Percentiles rank a stretch among this genome's conserved stretches.
phyloP scores from a whole-genome alignment of 2,329 filamentous ascomycete species.

The Talaromyces sp. region DNA sequence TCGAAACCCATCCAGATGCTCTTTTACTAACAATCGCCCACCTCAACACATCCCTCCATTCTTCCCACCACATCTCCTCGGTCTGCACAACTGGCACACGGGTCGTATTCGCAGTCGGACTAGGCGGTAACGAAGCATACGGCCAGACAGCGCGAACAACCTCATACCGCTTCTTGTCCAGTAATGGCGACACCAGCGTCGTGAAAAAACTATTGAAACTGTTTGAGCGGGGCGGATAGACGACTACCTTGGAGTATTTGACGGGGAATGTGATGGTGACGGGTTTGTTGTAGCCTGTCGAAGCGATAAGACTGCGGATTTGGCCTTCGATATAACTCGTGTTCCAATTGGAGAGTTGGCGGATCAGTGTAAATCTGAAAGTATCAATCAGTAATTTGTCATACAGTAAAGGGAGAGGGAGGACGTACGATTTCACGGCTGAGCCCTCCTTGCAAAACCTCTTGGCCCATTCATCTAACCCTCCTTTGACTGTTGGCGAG shows the following conservation, averaged over 20 bases:
- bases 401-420: not conserved
- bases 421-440: constrained; percentile 19
- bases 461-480: constrained; percentile 23
- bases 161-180: constrained; percentile 26
- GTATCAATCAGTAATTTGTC: not conserved
- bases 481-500: constrained; percentile 17
- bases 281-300: constrained; percentile 26
- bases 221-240: constrained; percentile 21
- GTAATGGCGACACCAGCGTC: constrained; percentile 25
- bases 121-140: constrained; percentile 19
- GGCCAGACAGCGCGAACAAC: constrained; percentile 26
- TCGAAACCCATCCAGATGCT: constrained; percentile 18
- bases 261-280: constrained; percentile 25
- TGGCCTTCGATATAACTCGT: constrained; percentile 25
- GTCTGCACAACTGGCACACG: constrained; percentile 19
- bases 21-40: constrained; percentile 18
- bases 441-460: constrained; percentile 25
- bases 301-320: constrained; percentile 26
- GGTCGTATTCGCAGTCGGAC: constrained; percentile 13
- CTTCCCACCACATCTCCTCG: constrained; percentile 27
- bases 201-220: constrained; percentile 19
- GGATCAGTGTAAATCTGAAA: constrained; percentile 15
- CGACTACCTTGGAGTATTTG: constrained; percentile 22
- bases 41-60: constrained; percentile 24
- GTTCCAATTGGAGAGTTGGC: constrained; percentile 20